Base-by-base conservation (phyloP, 1,139 yeast genomes). In the Blastobotrys indianensis region DNA sequence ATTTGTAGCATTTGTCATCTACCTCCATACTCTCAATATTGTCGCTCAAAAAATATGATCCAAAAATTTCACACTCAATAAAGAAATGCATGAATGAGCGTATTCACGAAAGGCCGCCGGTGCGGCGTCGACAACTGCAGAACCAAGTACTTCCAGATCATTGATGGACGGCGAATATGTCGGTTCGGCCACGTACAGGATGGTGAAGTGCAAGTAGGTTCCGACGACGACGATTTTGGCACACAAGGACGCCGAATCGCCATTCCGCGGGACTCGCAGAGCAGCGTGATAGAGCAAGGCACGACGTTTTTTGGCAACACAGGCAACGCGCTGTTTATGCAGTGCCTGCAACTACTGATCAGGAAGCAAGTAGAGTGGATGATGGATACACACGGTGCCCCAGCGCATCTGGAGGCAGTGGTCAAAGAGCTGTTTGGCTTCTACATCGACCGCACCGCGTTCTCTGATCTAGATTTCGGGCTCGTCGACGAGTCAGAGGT, bases 81-180 rank as follows among this genome's bases (percentile, higher is more conserved):
- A 4, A 20, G 6, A 20, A 4, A 20, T 7, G 7, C 25, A 31
- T 35, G 32, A 23, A 29, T 34, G 39, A 37, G 33, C 12, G 32
- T 37, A 16, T 80, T 82, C 81, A 70, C 72, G 41, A 69, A 77
- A 55, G 97, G 97, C 2, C 83, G 86, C 5, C 67, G 82, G 10
- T 92, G 98, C 72, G 97, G 97, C 1, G 80, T 81, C 2, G 90
- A 84, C 53, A 90, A 92, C 69, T 92, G 98, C 66, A 78, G 84
- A 4, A 85, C 96, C 1, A 68, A 80, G 41, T 74, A 82, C 43
- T 92, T 86, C 77, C 73, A 83, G 44, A 66, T 76, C 32, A 69
- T 78, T 8, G 87, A 85, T 58, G 97, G 97, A 23, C 77, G 77
- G 46, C 75, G 80, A 48, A 81, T 87, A 17, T 92, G 98, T 62